Base-by-base conservation (phyloP, 2,329 filamentous ascomycete species). In the Trichoderma gracile region DNA sequence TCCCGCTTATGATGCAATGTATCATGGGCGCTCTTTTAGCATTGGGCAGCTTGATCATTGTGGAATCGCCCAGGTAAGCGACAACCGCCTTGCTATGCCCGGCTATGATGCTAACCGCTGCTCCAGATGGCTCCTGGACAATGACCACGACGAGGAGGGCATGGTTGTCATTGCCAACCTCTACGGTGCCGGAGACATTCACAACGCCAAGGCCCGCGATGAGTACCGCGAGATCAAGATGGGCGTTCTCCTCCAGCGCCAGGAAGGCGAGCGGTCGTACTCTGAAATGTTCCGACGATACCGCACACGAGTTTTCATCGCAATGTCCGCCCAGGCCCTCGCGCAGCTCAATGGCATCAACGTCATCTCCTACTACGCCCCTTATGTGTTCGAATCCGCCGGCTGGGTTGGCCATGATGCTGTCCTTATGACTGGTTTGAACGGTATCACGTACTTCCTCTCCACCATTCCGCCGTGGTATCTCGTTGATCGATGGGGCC, bases 201-300 rank as follows among this genome's bases (percentile, higher is more conserved):
- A 97, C 78, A 91, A 97, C 75, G 80, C 89, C 65, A 95, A 96
- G 77, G 95, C 95, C 1, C 88, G 93, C 65, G 93, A 97, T 63
- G 95, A 99, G 77, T 99, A 96, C 78, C 91, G 94, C 71, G 95
- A 98, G 73, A 99, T 99, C 81, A 99, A 99, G 82, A 97, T 97
- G 92, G 89, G 94, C 72, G 95, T 99, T 33, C 85, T 99, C 40
- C 82, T 98, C 25, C 89, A 94, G 76, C 91, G 95, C 58, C 93
- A 97, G 78, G 95, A 99, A 79, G 95, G 95, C 71, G 95, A 98
- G 79, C 86, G 95, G 70, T 88, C 91, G 0, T 99, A 98, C 77
- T 71, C 78, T 45, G 95, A 98, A 67, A 99, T 99, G 95, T 99
- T 98, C 82, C 89, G 85, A 72, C 88, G 92, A 67, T 98, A 98